These are phyloP conservation scores for Calvatia gigantea DNA, from an alignment of 768 basidiomycete genomes.

Conservation along the genomic window DNA sequence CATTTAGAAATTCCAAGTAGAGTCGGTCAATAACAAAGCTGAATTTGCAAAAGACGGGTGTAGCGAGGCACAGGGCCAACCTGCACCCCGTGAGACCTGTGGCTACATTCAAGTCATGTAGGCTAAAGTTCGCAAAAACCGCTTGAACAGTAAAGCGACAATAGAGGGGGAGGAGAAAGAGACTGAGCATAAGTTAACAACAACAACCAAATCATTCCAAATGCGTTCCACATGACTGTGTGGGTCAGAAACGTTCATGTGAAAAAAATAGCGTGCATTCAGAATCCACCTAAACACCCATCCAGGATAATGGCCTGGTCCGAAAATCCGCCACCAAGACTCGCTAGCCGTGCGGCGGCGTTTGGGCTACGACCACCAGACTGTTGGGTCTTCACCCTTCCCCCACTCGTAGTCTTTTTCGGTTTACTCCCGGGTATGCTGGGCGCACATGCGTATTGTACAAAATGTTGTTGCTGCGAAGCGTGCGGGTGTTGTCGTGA, in stretches of 20 bases:
- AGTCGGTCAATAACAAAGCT: too few relatives aligned
- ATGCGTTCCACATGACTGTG: not conserved
- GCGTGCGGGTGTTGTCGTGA: constrained; percentile 12
- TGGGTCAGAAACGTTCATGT: too few relatives aligned
- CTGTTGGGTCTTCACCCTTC: constrained; percentile 3
- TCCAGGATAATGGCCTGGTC: constrained; percentile 19
- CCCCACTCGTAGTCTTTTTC: constrained; percentile 7
- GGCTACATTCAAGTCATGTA: not conserved
- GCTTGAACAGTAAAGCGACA: too few relatives aligned
- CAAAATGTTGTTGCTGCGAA: constrained; percentile 9
- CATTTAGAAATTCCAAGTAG: too few relatives aligned
- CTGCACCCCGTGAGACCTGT: too few relatives aligned
- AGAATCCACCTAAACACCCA: constrained; percentile 28
- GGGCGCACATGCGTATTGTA: constrained; percentile 6
- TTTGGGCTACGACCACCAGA: constrained; percentile 1
- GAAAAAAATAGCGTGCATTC: constrained; percentile 11
- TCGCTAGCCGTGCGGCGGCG: constrained; percentile 8
- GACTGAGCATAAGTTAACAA: not conserved
- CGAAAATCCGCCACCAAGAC: constrained; percentile 12
- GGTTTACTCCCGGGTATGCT: constrained; percentile 3
- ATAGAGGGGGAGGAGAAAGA: too few relatives aligned
- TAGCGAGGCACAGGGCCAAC: too few relatives aligned
- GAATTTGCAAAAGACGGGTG: too few relatives aligned
- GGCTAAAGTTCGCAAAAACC: too few relatives aligned
- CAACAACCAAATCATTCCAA: not conserved